Base-by-base conservation (phyloP, 768 basidiomycete species). In the Tremella fuciformis region DNA sequence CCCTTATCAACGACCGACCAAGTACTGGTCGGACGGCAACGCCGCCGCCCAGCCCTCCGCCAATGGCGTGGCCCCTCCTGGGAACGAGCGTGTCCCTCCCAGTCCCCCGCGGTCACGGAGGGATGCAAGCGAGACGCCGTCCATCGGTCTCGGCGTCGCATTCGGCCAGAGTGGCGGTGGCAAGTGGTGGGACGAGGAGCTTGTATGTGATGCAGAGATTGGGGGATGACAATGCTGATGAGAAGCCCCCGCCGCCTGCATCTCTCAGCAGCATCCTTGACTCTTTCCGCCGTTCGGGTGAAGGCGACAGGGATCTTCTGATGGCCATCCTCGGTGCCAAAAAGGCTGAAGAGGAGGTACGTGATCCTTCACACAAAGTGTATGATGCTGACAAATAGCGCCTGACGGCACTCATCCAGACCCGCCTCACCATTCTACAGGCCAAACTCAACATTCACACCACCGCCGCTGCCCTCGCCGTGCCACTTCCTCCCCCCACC, bases 311-410 rank as follows among this genome's bases (percentile, higher is more conserved):
- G 21, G 90, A 93, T 53, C 87, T 93, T 84, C 81, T 96, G 19
- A 82, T 94, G 37, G 84, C 89, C 65, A 88, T 96, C 83, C 81
- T 96, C 50, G 90, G 88, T 60, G 91, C 91, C 71, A 96, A 96
- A 80, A 83, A 85, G 47, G 87, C 92, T 13, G 92, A 96, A 75
- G 92, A 96, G 73, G 88, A 94, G 83, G 90, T 89, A 64, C 41
- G 84, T 56, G 41, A 7, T n/a, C 19, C 16, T 8, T 8, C 19
- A 16, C 6, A 4, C 4, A 16, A 22, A 50, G 15, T 50, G n/a
- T 22, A 46, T 15, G 16, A 46, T 8, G 42, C 42, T 46, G 4
- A 46, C 2, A 21, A 29, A 16, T 50, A 74, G 70, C 71, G 75
- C 26, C 66, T 75, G 21, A 69, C 75, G 2, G 67, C 71, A 25